Percentiles rank a stretch among this genome's conserved stretches.
Evolutionary conservation across 139 green algal genomes (phyloP).

Genomic region (Coelastrella sp.): DNA sequence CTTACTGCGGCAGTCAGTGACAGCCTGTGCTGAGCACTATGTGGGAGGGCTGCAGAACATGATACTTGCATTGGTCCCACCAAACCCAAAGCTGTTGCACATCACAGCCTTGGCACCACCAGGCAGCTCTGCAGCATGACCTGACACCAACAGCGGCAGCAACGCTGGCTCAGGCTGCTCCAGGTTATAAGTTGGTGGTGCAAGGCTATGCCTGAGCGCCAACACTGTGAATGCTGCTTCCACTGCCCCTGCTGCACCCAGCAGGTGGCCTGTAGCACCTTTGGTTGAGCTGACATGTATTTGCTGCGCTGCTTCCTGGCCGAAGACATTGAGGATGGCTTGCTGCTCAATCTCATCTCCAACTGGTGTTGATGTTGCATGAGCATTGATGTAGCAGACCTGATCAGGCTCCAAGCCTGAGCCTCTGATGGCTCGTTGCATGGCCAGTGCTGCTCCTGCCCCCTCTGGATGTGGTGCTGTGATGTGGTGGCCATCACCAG

Average conservation of each 20-base stretch:
- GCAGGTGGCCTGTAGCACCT: conserved; percentile 91
- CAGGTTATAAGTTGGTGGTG: conserved; percentile 89
- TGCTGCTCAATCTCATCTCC: conserved; percentile 83
- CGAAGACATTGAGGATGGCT: conserved; percentile 85
- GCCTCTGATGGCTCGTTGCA: conserved; percentile 30
- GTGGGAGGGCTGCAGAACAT: conserved; percentile 73
- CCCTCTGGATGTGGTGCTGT: conserved; percentile 82
- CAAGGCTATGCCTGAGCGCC: conserved; percentile 68
- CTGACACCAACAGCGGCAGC: conserved; percentile 56
- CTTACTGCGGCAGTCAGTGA: background rate
- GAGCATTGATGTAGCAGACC: conserved; percentile 94
- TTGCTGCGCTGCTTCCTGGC: conserved; percentile 16
- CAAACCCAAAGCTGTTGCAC: conserved; percentile 97
- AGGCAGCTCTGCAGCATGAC: conserved; percentile 14
- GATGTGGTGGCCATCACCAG: conserved; percentile 93
- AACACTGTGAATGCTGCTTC: conserved; percentile 84
- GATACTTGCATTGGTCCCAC: conserved; percentile 90
- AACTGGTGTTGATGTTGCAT: conserved; percentile 88
- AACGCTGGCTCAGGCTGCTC: conserved; percentile 63
- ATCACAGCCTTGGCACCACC: conserved; percentile 67
- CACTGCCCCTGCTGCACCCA: conserved; percentile 93
- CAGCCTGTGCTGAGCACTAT: too few species aligned
- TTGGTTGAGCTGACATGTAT: conserved; percentile 89
- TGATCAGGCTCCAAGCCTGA: conserved; percentile 62
- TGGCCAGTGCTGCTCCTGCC: conserved; percentile 60